These are phyloP conservation scores for Aspergillus alliaceus DNA, from an alignment of 2,329 filamentous ascomycete species.

Conservation along the genomic window DNA sequence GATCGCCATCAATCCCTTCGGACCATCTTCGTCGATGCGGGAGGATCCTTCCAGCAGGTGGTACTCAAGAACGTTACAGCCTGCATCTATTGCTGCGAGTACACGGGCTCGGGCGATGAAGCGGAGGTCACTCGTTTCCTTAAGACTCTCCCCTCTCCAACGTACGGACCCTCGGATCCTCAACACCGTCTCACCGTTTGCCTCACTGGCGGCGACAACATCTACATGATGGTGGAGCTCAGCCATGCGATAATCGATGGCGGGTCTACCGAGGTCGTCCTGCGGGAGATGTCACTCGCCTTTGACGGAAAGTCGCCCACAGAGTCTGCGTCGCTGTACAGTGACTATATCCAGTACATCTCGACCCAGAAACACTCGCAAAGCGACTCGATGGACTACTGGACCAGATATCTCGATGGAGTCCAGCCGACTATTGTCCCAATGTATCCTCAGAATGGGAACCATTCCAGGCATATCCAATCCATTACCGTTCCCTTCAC, in stretches of 20 bases:
- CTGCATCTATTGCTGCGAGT: neutral
- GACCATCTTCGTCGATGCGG: neutral
- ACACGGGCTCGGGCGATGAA: neutral
- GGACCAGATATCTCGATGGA: neutral
- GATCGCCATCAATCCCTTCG: neutral
- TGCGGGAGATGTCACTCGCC: neutral
- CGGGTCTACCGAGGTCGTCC: slow-evolving; percentile 4
- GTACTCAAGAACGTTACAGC: neutral
- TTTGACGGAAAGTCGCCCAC: neutral
- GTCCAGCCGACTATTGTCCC: neutral
- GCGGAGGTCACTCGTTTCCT: neutral
- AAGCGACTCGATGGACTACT: neutral
- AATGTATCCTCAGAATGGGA: neutral
- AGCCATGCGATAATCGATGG: slow-evolving; percentile 5
- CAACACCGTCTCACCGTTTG: neutral
- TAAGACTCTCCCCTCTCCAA: neutral
- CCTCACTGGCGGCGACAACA: neutral
- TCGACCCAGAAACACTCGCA: neutral
- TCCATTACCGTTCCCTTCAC: neutral
- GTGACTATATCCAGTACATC: slow-evolving; percentile 1
- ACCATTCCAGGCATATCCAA: neutral
- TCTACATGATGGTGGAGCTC: neutral
- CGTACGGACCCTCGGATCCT: neutral
- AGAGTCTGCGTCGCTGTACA: neutral
- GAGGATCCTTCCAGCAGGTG: neutral